Evolutionary conservation across 257 asterid genomes (phyloP), one percentile per base, ranked within the genome.

Genomic region (Jaltomata sinuosa): DNA sequence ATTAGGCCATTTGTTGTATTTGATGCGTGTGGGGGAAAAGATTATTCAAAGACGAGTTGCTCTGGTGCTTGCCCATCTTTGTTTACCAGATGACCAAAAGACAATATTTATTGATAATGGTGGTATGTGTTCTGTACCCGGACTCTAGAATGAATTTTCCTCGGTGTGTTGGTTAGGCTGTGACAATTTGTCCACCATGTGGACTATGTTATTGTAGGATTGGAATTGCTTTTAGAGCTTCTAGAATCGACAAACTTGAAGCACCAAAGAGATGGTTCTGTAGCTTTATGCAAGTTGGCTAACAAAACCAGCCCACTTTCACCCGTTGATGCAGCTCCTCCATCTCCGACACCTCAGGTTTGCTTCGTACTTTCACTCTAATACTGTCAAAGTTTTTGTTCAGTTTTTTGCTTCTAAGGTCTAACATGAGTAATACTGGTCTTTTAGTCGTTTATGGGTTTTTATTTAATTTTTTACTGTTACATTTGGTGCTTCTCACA

Each of bases 301-400:
- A 87, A 87, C 86, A 95, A 94, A 91, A 97, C 94, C 7, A 93
- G 89, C 91, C 89, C 96, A 31, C 94, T 93, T 85, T 95, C 99
- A 84, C 92, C 97, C 18, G 71, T 93, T 52, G 99, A 97, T 90
- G 95, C 99, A 47, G 99, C 99, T 87, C 99, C 99, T 85, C 99
- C 96, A 42, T 97, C 99, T 59, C 99, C 99, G 47, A 84, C 85
- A 84, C 95, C 97, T 81, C 97, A 97, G 99, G 99, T 97, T 69
- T 29, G 76, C 64, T 81, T 2, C 25, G 12, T 62, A 22, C 69
- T 82, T 34, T 68, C 50, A 71, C 68, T 5, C 54, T 68, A 52
- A 42, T 62, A 36, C 77, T 25, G 36, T 52, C 81, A 76, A 76
- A 25, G 27, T 54, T 3, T 21, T 54, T 4, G 31, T 52, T 9